Base-by-base conservation (phyloP, 2,329 filamentous ascomycete genomes). In the Cladosporium sp. region DNA sequence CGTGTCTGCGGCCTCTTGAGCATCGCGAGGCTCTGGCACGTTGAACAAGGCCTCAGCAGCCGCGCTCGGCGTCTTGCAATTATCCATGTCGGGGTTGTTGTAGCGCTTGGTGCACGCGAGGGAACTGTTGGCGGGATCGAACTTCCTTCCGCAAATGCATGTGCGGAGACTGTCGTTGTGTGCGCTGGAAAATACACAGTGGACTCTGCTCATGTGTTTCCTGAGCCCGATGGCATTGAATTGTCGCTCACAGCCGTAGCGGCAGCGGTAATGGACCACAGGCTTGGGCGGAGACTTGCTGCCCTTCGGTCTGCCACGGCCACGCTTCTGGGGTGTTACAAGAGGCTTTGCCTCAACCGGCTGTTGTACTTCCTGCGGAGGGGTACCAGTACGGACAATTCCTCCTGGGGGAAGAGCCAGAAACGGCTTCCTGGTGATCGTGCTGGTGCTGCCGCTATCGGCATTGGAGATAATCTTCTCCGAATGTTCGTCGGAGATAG, bases 1-100 rank as follows among this genome's bases (percentile, higher is more conserved):
- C n/a, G 49, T 52, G 42, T 52, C 49, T n/a, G 49, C 49, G 14
- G 16, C 22, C 35, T 52, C 49, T 40, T 52, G 49, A 8, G 28
- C 41, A 19, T 44, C 42, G 9, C 49, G 31, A 18, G 49, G 49
- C 2, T 11, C 4, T 4, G 37, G 3, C 1, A 52, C 40, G 5
- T 37, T 9, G 16, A 16, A 19, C 6, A 8, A 11, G 9, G 4
- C 0, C 9, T n/a, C 11, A 13, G n/a, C 41, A 1, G 2, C 7
- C 1, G 14, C 34, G 10, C 3, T 33, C 2, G 41, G 35, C 3
- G 14, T 7, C 9, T 16, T 14, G 34, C 35, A 48, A 2, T 9
- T 18, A 28, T 28, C 22, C 22, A 28, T 28, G 22, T 28, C 22
- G 22, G 22, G 22, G 22, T 28, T 7, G 3, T 11, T 43, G 41